Conservation (phyloP, 2,329 filamentous ascomycete genomes). For the Ascochyta lentis region DNA sequence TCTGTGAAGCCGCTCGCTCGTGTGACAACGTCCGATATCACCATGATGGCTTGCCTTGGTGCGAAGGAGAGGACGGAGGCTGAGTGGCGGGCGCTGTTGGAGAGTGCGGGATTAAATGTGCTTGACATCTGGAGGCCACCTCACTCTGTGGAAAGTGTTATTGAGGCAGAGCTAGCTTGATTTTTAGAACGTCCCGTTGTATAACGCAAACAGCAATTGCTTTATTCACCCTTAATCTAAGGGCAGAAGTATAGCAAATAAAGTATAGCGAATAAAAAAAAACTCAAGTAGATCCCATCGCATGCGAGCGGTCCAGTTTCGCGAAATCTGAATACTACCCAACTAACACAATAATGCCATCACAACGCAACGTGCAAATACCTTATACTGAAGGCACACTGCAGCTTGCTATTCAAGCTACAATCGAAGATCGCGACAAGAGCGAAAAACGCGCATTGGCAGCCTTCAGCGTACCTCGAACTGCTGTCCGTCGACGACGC, state of each 20-base stretch:
- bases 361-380: not conserved
- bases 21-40: constrained; percentile 43
- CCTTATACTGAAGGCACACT: not conserved
- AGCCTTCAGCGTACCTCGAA: not conserved
- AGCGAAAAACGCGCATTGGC: not conserved
- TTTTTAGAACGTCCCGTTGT: not conserved
- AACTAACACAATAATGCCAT: not conserved
- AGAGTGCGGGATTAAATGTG: constrained; percentile 16
- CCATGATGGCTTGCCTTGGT: constrained; percentile 48
- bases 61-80: constrained; percentile 47
- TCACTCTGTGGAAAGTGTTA: constrained; percentile 19
- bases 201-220: constrained; percentile 3
- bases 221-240: not conserved
- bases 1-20: constrained; percentile 44
- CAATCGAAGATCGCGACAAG: not conserved
- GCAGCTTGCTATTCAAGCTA: not conserved
- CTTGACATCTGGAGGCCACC: constrained; percentile 16
- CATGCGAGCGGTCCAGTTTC: too few species aligned
- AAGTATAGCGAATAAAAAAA: too few species aligned
- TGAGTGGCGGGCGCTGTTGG: constrained; percentile 45
- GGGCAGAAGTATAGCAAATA: not conserved
- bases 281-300: too few species aligned
- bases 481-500: not conserved
- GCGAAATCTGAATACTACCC: too few species aligned
- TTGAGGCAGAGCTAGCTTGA: constrained; percentile 15